These are phyloP conservation scores for Penicillium sp. DNA, from an alignment of 2,329 filamentous ascomycete genomes.

Conservation along the genomic window DNA sequence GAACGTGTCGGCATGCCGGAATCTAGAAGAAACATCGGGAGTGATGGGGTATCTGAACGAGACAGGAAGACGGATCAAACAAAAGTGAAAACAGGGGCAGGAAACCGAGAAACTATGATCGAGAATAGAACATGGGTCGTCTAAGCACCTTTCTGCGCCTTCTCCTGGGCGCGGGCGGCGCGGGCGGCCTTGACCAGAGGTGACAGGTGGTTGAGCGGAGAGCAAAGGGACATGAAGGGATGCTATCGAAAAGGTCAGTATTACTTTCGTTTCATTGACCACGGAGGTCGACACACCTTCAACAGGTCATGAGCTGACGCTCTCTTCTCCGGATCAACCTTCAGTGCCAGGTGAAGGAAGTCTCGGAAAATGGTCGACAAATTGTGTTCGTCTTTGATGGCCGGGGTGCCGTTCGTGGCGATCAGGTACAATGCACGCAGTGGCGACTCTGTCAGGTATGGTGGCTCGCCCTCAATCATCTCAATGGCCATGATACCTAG, in stretches of 20 bases:
- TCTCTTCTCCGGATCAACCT: constrained; percentile 95
- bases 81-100: constrained; percentile 21
- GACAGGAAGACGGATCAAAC: constrained; percentile 31
- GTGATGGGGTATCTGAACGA: constrained; percentile 31
- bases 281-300: constrained; percentile 61
- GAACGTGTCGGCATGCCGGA: constrained; percentile 15
- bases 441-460: constrained; percentile 92
- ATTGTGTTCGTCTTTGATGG: constrained; percentile 88
- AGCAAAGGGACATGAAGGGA: constrained; percentile 74
- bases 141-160: constrained; percentile 61
- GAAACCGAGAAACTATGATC: constrained; percentile 1
- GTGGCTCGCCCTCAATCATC: constrained; percentile 98
- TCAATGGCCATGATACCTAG: constrained; percentile 99
- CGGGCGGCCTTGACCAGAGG: constrained; percentile 84
- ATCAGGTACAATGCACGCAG: constrained; percentile 92
- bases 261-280: background rate
- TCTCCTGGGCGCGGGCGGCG: constrained; percentile 80
- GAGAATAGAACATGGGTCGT: constrained; percentile 4
- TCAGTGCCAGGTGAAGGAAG: constrained; percentile 87
- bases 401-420: constrained; percentile 91
- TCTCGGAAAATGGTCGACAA: constrained; percentile 80
- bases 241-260: constrained; percentile 53
- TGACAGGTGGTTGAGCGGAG: constrained; percentile 72
- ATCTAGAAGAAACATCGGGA: constrained; percentile 26
- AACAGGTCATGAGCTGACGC: constrained; percentile 91